These are phyloP conservation scores for Physaria fendleri DNA, from an alignment of 345 rosid species.

Conservation along the genomic window DNA sequence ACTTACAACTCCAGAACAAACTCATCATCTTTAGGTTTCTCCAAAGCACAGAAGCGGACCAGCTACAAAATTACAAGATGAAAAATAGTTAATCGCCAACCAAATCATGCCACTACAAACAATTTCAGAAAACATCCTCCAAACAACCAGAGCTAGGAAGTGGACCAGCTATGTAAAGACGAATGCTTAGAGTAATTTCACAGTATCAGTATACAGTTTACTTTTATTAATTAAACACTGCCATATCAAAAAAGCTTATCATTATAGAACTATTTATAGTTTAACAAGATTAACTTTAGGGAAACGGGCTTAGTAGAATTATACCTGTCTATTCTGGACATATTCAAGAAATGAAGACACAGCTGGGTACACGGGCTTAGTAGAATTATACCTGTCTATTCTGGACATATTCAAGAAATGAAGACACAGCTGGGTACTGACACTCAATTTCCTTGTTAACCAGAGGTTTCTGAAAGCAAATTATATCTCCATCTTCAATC, in stretches of 20 bases:
- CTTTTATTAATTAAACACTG: background rate
- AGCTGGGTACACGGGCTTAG: constrained; percentile 74
- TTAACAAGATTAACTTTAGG: background rate
- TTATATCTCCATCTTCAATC: constrained; percentile 95
- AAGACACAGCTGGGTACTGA: constrained; percentile 75
- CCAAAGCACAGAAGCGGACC: constrained; percentile 83
- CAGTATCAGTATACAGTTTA: background rate
- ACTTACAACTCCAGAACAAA: constrained; percentile 91
- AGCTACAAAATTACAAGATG: constrained; percentile 43
- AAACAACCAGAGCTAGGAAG: no score
- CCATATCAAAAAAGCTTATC: background rate
- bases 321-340: constrained; percentile 89
- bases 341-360: constrained; percentile 81
- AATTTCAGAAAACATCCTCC: background rate
- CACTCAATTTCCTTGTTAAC: constrained; percentile 42
- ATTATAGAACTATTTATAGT: background rate
- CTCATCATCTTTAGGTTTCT: constrained; percentile 83
- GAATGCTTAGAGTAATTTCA: background rate
- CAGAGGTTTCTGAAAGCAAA: constrained; percentile 72
- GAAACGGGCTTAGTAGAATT: background rate
- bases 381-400: constrained; percentile 73
- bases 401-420: constrained; percentile 82
- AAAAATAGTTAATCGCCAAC: background rate
- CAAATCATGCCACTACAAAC: constrained; percentile 1
- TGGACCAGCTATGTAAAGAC: background rate